Base-by-base conservation (phyloP, 1,139 yeast genomes). In the Candida labiduridarum region DNA sequence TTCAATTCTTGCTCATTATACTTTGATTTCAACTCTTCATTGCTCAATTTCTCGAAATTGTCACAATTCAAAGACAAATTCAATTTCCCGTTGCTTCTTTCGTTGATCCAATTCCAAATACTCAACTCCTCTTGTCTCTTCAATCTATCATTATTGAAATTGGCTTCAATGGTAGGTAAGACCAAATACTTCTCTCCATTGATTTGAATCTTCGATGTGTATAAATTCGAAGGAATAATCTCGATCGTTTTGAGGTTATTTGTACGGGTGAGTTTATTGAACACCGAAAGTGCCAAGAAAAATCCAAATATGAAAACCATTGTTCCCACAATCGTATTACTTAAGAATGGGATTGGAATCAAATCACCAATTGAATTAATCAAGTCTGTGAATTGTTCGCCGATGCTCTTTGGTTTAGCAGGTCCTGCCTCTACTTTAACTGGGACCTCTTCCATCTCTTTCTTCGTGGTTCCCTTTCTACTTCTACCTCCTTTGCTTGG, bases 31-130 rank as follows among this genome's bases (percentile, higher is more conserved):
- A 54, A 52, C 15, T 51, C 51, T 34, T 41, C 46, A 40, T 46
- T 51, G 18, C 25, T 35, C 19, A 45, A 27, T 18, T 47, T 41
- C 43, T 54, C 52, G 19, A 56, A 48, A 40, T 46, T 44, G 25
- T 50, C 51, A 48, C 49, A 52, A 31, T 49, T 45, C 38, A 43
- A 18, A 36, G 45, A 11, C 10, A 62, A 50, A 11, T 59, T 52
- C n/a, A 66, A 48, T 36, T 59, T 56, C 33, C 65, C 60, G 5
- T 63, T 67, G 46, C 77, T 77, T 47, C 88, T 76, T 44, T 79
- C 80, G 49, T 83, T 82, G 42, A 90, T 78, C 97, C 97, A 91
- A 47, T 82, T 78, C 96, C 97, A 91, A 50, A 91, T 66, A 40
- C 80, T 79, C 38, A 79, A 77, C 65, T 90, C 96, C 52, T 84